Evolutionary conservation across 2,329 filamentous ascomycete genomes (phyloP).

Genomic region (Apiospora hydei): DNA sequence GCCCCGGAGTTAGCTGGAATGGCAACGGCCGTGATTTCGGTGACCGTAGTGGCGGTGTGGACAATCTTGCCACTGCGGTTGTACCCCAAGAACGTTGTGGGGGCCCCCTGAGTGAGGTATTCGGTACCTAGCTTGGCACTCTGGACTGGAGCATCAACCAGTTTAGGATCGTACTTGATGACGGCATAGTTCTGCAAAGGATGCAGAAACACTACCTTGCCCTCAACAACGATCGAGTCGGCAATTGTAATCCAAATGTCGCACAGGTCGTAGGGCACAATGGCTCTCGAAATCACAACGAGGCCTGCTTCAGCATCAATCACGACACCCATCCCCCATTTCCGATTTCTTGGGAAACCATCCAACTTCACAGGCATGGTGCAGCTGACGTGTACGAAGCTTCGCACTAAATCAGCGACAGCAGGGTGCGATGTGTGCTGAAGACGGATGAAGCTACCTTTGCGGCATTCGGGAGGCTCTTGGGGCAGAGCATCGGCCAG

Average conservation of each 20-base stretch:
- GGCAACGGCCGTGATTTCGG: conserved; percentile 95
- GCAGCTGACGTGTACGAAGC: conserved; percentile 92
- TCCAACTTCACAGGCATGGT: conserved; percentile 96
- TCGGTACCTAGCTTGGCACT: conserved; percentile 84
- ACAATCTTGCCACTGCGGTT: conserved; percentile 95
- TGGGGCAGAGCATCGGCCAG: conserved; percentile 83
- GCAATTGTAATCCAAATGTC: conserved; percentile 97
- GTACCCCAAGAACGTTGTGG: conserved; percentile 97
- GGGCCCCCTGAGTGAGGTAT: conserved; percentile 88
- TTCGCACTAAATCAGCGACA: conserved; percentile 91
- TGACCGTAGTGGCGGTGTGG: conserved; percentile 91
- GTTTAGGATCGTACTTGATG: conserved; percentile 89
- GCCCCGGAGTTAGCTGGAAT: conserved; percentile 94
- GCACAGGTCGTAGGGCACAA: conserved; percentile 95
- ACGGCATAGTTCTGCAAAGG: conserved; percentile 97
- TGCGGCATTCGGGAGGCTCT: conserved; percentile 72
- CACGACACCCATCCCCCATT: conserved; percentile 96
- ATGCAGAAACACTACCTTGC: conserved; percentile 94
- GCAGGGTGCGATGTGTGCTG: conserved; percentile 87
- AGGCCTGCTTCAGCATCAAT: conserved; percentile 96
- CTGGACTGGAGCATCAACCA: conserved; percentile 94
- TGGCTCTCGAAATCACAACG: conserved; percentile 91
- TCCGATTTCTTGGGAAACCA: conserved; percentile 93
- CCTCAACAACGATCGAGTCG: conserved; percentile 93
- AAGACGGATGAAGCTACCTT: conserved; percentile 90